Evolutionary conservation across 2,329 filamentous ascomycete species (phyloP).

Genomic region (Phialophora chinensis): DNA sequence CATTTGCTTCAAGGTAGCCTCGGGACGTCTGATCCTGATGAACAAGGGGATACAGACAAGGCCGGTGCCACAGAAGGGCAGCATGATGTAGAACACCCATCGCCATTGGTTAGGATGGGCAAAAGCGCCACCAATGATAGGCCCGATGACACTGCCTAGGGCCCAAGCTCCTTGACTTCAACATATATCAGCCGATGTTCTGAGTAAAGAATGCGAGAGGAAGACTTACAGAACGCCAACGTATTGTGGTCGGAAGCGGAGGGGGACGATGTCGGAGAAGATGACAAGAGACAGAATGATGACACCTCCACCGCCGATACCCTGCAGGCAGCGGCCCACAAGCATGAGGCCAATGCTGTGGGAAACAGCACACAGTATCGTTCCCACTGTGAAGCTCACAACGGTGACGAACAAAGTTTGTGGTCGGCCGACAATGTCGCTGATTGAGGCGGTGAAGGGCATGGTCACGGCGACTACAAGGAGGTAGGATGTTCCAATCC

Average conservation of each 20-base stretch:
- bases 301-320: constrained; percentile 55
- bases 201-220: not conserved
- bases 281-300: constrained; percentile 52
- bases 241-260: constrained; percentile 44
- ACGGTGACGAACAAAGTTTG: constrained; percentile 52
- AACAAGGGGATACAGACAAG: constrained; percentile 42
- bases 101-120: constrained; percentile 42
- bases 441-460: constrained; percentile 51
- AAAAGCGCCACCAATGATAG: constrained; percentile 51
- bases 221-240: constrained; percentile 42
- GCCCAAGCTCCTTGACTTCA: constrained; percentile 41
- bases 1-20: constrained; percentile 42
- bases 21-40: constrained; percentile 41
- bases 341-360: constrained; percentile 49
- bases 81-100: constrained; percentile 52
- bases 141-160: constrained; percentile 42
- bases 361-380: constrained; percentile 51
- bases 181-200: not conserved
- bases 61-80: constrained; percentile 44
- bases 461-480: constrained; percentile 52
- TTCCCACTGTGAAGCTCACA: constrained; percentile 55
- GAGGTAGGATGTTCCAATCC: constrained; percentile 58
- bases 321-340: constrained; percentile 53
- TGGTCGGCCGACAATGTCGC: constrained; percentile 57
- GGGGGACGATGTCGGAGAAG: constrained; percentile 50